Evolutionary conservation across 345 rosid species (phyloP), one percentile per base, ranked within the genome.

Genomic region (Eutrema heterophyllum): DNA sequence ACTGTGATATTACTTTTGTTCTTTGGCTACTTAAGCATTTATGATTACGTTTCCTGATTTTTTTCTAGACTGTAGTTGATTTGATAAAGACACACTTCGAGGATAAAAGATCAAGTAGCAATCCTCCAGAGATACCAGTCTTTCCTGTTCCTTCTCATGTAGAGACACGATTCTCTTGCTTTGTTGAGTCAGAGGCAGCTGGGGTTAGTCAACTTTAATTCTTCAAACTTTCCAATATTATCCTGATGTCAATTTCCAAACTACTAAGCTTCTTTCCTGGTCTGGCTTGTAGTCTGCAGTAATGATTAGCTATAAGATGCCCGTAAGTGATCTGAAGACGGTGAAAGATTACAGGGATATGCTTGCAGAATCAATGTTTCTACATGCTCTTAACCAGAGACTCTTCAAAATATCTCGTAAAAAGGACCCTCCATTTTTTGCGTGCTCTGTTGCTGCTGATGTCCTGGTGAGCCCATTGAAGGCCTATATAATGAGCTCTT

Each of bases 371-470:
- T 86, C 89, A 29, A 89, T 93, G 94, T 93, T 93, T 75, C 78
- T 82, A 38, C 86, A 79, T 64, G 97, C 98, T 62, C 80, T 93
- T 67, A 89, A 93, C 74, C 94, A 88, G 75, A 91, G 98, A 72
- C 88, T 93, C 78, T 91, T 87, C 78, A 91, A 91, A 71, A 68
- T 91, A 72, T 91, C 97, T 44, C 89, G 88, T 41, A 83, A 82
- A 80, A 86, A 85, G 66, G 86, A 89, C 68, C 98, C 90, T 9
- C 96, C 97, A 12, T 93, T 81, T 83, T 89, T 93, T 81, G 87
- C 98, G 15, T 93, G 96, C 83, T 89, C 98, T n/a, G 86, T 85
- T 75, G 86, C 83, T 81, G 88, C 93, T 50, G 93, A 87, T 84
- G 84, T 70, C 72, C 80, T 89, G 77, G 97, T 91, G 81, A 83